Conservation (phyloP, 495 filamentous ascomycete species). For the Penicillium tannophilum region DNA sequence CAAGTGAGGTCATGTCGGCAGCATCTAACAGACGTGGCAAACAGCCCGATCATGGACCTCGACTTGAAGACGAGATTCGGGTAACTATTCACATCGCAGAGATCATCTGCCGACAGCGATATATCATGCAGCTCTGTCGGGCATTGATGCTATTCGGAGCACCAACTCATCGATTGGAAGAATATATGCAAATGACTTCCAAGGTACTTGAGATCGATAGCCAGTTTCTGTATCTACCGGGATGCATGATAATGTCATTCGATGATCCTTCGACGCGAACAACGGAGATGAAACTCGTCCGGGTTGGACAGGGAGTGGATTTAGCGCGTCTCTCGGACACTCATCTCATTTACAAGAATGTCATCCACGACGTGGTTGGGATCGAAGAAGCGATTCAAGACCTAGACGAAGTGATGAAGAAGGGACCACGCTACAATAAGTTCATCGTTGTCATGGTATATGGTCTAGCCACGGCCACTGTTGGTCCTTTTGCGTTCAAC, state of each 20-base stretch:
- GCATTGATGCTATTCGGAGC: conserved; percentile 81
- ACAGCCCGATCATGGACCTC: conserved; percentile 22
- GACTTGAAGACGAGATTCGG: conserved; percentile 61
- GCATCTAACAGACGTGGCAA: conserved; percentile 35
- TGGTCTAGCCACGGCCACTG: conserved; percentile 73
- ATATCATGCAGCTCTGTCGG: conserved; percentile 80
- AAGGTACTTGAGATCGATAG: conserved; percentile 83
- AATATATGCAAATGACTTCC: conserved; percentile 87
- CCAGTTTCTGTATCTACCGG: conserved; percentile 86
- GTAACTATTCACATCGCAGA: conserved; percentile 86
- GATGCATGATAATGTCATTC: conserved; percentile 92
- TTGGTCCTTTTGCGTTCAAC: conserved; percentile 85
- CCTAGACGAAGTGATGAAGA: conserved; percentile 65
- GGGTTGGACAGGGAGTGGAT: conserved; percentile 72
- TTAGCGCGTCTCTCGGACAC: conserved; percentile 78
- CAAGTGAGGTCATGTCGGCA: conserved; percentile 30
- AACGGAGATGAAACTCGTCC: conserved; percentile 84
- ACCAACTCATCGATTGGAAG: conserved; percentile 72
- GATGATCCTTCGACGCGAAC: conserved; percentile 86
- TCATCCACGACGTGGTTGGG: conserved; percentile 81
- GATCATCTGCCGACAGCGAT: conserved; percentile 75
- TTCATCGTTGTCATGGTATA: conserved; percentile 74
- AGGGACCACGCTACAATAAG: conserved; percentile 62
- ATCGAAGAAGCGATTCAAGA: conserved; percentile 77
- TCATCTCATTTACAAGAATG: conserved; percentile 87